Evolutionary conservation across 1,284 basidiomycete genomes (phyloP).

Genomic region (Grifola frondosa): DNA sequence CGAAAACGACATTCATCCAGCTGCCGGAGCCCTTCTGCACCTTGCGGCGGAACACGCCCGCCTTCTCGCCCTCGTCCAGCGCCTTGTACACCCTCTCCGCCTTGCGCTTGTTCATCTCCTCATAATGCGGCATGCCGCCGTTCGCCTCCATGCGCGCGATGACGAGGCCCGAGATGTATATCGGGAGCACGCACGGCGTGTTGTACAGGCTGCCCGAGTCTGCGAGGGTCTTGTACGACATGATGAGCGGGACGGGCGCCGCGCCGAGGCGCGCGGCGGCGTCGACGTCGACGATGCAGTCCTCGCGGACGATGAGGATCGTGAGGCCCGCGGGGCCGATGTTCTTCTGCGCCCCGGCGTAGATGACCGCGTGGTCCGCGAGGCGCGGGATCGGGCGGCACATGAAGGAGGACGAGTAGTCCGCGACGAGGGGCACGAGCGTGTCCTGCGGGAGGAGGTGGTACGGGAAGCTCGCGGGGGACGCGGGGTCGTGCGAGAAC

Average conservation of each 20-base stretch:
- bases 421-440: slow-evolving; percentile 85
- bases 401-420: slow-evolving; percentile 98
- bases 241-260: slow-evolving; percentile 72
- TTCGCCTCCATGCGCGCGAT: slow-evolving; percentile 67
- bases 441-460: slow-evolving; percentile 55
- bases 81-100: slow-evolving; percentile 72
- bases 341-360: slow-evolving; percentile 99
- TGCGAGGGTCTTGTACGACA: slow-evolving; percentile 86
- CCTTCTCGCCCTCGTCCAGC: slow-evolving; percentile 68
- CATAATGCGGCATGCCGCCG: slow-evolving; percentile 75
- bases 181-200: slow-evolving; percentile 91
- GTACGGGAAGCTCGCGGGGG: slow-evolving; percentile 82
- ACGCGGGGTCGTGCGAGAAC: slow-evolving; percentile 62
- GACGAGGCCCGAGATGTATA: slow-evolving; percentile 91
- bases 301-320: slow-evolving; percentile 89
- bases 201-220: slow-evolving; percentile 89
- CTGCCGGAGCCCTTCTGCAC: slow-evolving; percentile 75
- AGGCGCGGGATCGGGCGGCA: slow-evolving; percentile 90
- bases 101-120: slow-evolving; percentile 70
- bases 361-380: slow-evolving; percentile 89
- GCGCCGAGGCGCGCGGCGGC: slow-evolving; percentile 76
- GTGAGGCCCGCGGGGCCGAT: slow-evolving; percentile 94
- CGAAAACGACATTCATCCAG: slow-evolving; percentile 94
- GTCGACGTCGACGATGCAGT: slow-evolving; percentile 87
- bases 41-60: slow-evolving; percentile 66